Percentiles rank a stretch among this genome's conserved stretches.
These are phyloP conservation scores for Umbellularia californica DNA, from an alignment of 164 flowering plant genomes.

Conservation along the genomic window DNA sequence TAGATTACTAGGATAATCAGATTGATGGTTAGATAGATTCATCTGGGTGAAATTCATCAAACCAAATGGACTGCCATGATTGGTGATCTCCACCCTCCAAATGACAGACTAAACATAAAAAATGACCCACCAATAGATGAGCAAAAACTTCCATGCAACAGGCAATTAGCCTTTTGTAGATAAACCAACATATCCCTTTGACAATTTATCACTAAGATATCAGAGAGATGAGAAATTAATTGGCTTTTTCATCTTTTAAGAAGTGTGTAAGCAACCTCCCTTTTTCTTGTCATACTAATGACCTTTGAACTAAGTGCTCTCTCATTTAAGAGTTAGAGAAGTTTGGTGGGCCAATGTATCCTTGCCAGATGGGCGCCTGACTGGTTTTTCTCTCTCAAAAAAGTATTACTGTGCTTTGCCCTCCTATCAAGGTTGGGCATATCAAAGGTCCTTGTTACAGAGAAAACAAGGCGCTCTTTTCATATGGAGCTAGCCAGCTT, in stretches of 20 bases:
- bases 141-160: too few species aligned
- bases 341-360: background rate
- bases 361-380: background rate
- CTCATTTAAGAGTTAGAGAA: background rate
- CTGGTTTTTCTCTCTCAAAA: background rate
- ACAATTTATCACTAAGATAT: background rate
- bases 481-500: conserved; percentile 4
- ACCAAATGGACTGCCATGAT: too few species aligned
- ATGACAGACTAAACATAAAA: too few species aligned
- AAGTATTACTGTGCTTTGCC: background rate
- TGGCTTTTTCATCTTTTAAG: background rate
- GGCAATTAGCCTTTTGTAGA: too few species aligned
- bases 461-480: conserved; percentile 11
- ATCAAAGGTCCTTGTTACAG: background rate
- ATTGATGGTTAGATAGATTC: too few species aligned
- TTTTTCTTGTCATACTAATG: conserved; percentile 14
- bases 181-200: background rate
- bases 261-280: conserved; percentile 1
- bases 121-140: too few species aligned
- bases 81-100: too few species aligned
- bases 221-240: background rate
- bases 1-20: too few species aligned
- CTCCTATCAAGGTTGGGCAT: background rate
- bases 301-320: background rate
- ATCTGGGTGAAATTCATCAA: too few species aligned